Conservation (phyloP, 257 asterid species). For the Nicotiana otophora region DNA sequence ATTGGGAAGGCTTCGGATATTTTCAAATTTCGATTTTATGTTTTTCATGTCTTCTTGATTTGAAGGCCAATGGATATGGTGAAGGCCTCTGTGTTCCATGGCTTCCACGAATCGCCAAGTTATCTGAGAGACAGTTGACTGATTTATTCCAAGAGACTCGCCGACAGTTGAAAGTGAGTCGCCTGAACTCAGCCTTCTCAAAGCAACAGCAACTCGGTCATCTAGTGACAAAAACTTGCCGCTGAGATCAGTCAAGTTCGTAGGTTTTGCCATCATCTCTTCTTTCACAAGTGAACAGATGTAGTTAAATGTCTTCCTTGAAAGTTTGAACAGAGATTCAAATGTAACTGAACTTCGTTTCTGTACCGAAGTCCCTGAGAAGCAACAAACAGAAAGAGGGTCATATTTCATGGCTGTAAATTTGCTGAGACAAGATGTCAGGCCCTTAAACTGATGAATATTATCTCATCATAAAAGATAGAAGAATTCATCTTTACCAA, state of each 20-base stretch:
- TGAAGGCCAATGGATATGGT: slow-evolving; percentile 20
- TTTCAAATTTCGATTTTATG: slow-evolving; percentile 18
- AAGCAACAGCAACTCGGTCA: slow-evolving; percentile 28
- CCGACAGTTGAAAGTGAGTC: slow-evolving; percentile 17
- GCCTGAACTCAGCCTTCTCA: slow-evolving; percentile 27
- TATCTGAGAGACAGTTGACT: slow-evolving; percentile 14
- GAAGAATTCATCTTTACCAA: neutral
- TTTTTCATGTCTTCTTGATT: slow-evolving; percentile 12
- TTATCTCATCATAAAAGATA: neutral
- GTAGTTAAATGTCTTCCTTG: slow-evolving; percentile 26
- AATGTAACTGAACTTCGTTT: slow-evolving; percentile 2
- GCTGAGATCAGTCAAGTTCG: slow-evolving; percentile 9
- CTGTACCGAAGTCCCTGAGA: slow-evolving; percentile 13
- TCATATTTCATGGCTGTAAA: neutral
- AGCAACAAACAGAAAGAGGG: neutral
- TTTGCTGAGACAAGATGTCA: neutral
- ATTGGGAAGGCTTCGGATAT: slow-evolving; percentile 24
- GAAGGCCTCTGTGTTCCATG: slow-evolving; percentile 18
- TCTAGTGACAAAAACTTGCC: slow-evolving; percentile 12
- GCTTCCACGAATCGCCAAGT: slow-evolving; percentile 28
- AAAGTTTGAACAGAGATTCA: slow-evolving; percentile 24
- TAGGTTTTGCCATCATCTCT: slow-evolving; percentile 5
- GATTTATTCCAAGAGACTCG: slow-evolving; percentile 12
- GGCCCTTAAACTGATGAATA: neutral
- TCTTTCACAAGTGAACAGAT: slow-evolving; percentile 22